A percentile compares a stretch with the other conserved stretches of the same genome.
Conservation (phyloP, 768 basidiomycete species). For the Hydnomerulius pinastri region DNA sequence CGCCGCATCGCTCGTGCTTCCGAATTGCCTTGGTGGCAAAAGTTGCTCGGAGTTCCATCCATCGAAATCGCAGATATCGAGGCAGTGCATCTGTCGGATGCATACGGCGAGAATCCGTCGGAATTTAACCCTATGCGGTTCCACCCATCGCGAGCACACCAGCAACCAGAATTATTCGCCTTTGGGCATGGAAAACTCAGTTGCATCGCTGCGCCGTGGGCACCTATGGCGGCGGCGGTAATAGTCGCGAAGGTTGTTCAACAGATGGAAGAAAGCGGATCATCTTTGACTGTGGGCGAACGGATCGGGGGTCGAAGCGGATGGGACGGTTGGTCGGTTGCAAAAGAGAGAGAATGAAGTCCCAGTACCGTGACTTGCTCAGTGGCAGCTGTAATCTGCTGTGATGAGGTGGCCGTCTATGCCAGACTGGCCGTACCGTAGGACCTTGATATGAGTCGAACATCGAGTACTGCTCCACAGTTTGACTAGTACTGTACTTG, state of each 20-base stretch:
- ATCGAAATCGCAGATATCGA: conserved; percentile 28
- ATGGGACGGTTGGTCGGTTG: conserved; percentile 47
- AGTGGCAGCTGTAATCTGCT: too few relatives aligned
- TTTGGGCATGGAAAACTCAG: conserved; percentile 47
- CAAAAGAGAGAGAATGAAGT: conserved; percentile 2
- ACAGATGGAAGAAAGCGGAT: conserved; percentile 28
- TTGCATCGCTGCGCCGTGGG: conserved; percentile 52
- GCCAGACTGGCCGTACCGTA: too few relatives aligned
- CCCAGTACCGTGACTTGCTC: too few relatives aligned
- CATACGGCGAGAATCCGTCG: conserved; percentile 35
- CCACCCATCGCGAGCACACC: conserved; percentile 28
- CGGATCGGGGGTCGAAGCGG: conserved; percentile 45
- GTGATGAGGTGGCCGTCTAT: too few relatives aligned
- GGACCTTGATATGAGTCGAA: too few relatives aligned
- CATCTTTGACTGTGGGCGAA: conserved; percentile 12
- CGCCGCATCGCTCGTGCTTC: conserved; percentile 23
- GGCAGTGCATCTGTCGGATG: conserved; percentile 16
- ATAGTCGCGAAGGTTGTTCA: conserved; percentile 46
- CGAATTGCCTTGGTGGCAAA: conserved; percentile 14
- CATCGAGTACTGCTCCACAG: too few relatives aligned
- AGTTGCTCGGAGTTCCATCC: neutral
- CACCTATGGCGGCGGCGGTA: conserved; percentile 55
- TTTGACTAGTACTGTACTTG: too few relatives aligned
- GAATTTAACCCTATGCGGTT: conserved; percentile 47
- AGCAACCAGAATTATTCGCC: conserved; percentile 32